phyloP scores from a whole-genome alignment of 805 yeast genomes.

The Kuraishia cidri region DNA sequence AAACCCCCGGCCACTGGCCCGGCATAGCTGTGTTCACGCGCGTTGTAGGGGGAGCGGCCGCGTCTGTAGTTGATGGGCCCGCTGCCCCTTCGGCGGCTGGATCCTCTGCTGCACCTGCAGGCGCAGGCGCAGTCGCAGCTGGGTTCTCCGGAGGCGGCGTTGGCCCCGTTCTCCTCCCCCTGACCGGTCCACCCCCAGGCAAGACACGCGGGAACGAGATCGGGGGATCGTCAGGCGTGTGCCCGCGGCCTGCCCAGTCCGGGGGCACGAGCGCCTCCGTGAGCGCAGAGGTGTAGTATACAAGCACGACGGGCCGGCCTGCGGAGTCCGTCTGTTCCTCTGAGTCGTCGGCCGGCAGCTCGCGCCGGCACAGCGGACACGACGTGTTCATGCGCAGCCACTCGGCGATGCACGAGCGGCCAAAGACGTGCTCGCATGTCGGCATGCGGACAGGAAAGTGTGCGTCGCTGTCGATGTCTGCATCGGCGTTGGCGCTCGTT shows the following conservation, averaged over 20 bases:
- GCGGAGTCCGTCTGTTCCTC: constrained; percentile 4
- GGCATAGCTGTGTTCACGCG: not conserved
- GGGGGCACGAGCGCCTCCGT: constrained; percentile 19
- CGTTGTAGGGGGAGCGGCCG: constrained; percentile 22
- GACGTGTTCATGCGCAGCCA: constrained; percentile 68
- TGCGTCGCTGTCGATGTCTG: constrained; percentile 8
- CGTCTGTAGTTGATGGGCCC: constrained; percentile 26
- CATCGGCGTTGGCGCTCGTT: not conserved
- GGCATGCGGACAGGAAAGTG: constrained; percentile 70
- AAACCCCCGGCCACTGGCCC: not conserved
- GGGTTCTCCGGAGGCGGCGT: not conserved
- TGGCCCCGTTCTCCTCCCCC: not conserved
- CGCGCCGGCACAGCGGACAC: constrained; percentile 78
- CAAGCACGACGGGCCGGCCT: constrained; percentile 4
- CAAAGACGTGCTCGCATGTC: constrained; percentile 72
- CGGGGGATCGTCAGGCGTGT: constrained; percentile 1
- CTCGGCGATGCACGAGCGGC: constrained; percentile 65
- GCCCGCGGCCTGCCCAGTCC: constrained; percentile 16
- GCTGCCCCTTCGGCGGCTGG: constrained; percentile 22
- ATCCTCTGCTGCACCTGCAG: not conserved
- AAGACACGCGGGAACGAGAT: not conserved
- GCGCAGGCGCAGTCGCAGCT: constrained; percentile 12
- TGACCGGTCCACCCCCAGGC: not conserved
- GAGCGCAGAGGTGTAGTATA: constrained; percentile 17
- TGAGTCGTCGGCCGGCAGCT: constrained; percentile 22